Evolutionary conservation across 2,329 filamentous ascomycete genomes (phyloP).

Genomic region (Ramularia endophylla): DNA sequence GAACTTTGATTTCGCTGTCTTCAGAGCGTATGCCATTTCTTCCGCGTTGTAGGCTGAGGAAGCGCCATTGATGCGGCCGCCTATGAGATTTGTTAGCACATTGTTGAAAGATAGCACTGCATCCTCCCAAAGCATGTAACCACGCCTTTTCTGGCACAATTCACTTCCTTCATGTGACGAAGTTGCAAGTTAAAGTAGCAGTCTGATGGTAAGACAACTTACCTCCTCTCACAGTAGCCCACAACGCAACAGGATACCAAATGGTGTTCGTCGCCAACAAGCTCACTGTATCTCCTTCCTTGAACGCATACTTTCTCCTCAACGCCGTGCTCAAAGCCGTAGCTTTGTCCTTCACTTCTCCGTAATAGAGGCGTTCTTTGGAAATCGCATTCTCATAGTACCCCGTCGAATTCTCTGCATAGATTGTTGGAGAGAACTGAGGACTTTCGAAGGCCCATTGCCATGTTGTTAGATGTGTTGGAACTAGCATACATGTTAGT

Average conservation of each 20-base stretch:
- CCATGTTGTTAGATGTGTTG: conserved; percentile 51
- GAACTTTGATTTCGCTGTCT: conserved; percentile 50
- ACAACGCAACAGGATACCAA: conserved; percentile 61
- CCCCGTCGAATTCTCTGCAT: conserved; percentile 33
- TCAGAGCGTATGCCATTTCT: conserved; percentile 59
- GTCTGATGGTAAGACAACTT: background rate
- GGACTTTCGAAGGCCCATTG: conserved; percentile 54
- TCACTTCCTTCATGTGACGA: background rate
- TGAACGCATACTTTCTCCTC: conserved; percentile 48
- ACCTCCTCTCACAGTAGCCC: conserved; percentile 44
- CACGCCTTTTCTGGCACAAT: too few relatives aligned
- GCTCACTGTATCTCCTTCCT: conserved; percentile 49
- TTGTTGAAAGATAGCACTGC: too few relatives aligned
- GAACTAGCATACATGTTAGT: conserved; percentile 39
- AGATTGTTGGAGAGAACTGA: conserved; percentile 42
- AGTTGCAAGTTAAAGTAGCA: background rate
- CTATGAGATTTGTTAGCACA: conserved; percentile 23
- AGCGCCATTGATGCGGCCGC: conserved; percentile 54
- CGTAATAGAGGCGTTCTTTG: conserved; percentile 51
- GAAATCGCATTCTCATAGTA: conserved; percentile 55
- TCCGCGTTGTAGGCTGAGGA: conserved; percentile 60
- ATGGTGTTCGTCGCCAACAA: conserved; percentile 59
- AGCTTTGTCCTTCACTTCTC: conserved; percentile 50
- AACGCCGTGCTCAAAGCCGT: conserved; percentile 55
- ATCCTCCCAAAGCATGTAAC: too few relatives aligned